These are phyloP conservation scores for Acer campestre DNA, from an alignment of 345 rosid species.

Conservation along the genomic window DNA sequence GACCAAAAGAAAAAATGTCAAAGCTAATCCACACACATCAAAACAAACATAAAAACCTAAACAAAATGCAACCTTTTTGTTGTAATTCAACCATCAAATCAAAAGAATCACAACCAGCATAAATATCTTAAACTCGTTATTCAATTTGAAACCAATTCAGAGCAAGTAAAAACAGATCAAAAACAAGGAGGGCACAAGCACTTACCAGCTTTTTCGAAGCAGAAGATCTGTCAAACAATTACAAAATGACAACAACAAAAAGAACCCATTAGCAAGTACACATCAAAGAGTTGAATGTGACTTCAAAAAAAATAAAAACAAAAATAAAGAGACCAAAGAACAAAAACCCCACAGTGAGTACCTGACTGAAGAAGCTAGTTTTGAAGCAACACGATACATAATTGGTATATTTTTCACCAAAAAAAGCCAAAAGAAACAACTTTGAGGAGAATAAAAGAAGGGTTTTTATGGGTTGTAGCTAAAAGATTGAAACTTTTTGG, in stretches of 20 bases:
- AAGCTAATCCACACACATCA: neutral
- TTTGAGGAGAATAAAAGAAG: neutral
- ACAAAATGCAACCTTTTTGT: neutral
- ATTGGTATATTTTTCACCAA: neutral
- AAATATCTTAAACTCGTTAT: too few species aligned
- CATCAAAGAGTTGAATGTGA: neutral
- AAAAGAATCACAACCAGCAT: neutral
- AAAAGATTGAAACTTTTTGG: neutral
- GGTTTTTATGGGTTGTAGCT: neutral
- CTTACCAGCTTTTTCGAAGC: slow-evolving; percentile 67
- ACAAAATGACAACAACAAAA: neutral
- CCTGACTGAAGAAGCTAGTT: slow-evolving; percentile 70
- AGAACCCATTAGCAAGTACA: neutral
- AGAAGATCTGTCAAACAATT: slow-evolving; percentile 46
- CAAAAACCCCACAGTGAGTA: slow-evolving; percentile 19
- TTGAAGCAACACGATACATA: slow-evolving; percentile 64
- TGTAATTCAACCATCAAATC: neutral
- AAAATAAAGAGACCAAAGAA: neutral
- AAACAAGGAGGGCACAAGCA: neutral
- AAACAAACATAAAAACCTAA: neutral
- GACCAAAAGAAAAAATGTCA: slow-evolving; percentile 20
- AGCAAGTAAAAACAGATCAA: slow-evolving; percentile 7
- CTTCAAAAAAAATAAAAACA: neutral
- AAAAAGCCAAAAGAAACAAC: too few species aligned
- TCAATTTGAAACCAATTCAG: neutral